A percentile compares a stretch with the other conserved stretches of the same genome.
phyloP scores from a whole-genome alignment of 1,284 basidiomycete genomes.

The Irpex sp. region DNA sequence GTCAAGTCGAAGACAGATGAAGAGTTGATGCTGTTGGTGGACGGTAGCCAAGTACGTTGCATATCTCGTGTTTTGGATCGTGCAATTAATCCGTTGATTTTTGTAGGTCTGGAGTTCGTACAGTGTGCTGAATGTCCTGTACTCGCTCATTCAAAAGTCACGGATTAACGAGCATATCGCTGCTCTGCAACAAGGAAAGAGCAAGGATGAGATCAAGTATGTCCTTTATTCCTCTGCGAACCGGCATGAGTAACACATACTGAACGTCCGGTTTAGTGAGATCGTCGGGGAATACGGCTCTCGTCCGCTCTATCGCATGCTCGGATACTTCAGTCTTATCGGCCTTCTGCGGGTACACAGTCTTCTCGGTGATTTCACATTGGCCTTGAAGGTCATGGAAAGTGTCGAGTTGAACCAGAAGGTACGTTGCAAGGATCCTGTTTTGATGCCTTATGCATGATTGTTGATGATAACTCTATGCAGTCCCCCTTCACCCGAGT shows the following conservation, averaged over 20 bases:
- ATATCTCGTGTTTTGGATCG: neutral
- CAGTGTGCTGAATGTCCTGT: slow-evolving; percentile 95
- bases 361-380: slow-evolving; percentile 92
- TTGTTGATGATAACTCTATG: neutral
- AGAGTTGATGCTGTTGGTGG: slow-evolving; percentile 79
- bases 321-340: slow-evolving; percentile 98
- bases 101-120: slow-evolving; percentile 91
- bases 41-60: slow-evolving; percentile 61
- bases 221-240: slow-evolving; percentile 29
- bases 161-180: slow-evolving; percentile 91
- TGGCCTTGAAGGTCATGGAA: slow-evolving; percentile 95
- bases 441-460: neutral
- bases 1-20: slow-evolving; percentile 87
- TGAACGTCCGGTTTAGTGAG: slow-evolving; percentile 45
- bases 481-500: slow-evolving; percentile 86
- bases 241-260: neutral
- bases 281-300: slow-evolving; percentile 91
- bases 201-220: slow-evolving; percentile 79
- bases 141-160: slow-evolving; percentile 97
- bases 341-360: slow-evolving; percentile 95
- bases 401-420: slow-evolving; percentile 88
- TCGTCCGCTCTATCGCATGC: slow-evolving; percentile 87
- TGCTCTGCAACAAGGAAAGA: slow-evolving; percentile 79
- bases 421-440: slow-evolving; percentile 30
- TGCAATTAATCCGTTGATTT: neutral